A percentile compares a stretch with the other conserved stretches of the same genome.
These are phyloP conservation scores for Salix caprea DNA, from an alignment of 345 rosid genomes.

Conservation along the genomic window DNA sequence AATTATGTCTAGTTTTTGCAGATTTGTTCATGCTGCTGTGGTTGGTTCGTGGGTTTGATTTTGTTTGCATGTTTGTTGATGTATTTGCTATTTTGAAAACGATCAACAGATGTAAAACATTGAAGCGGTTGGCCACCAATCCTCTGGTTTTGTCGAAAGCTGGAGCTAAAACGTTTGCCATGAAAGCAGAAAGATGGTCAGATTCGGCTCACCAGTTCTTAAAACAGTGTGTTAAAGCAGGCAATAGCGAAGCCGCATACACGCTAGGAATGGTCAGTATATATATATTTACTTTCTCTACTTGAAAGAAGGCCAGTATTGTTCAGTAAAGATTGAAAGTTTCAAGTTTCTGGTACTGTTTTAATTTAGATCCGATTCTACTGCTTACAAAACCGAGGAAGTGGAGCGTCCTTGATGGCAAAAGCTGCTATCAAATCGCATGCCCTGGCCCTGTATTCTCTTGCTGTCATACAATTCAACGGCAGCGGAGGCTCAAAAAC, in stretches of 20 bases:
- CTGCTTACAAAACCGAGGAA: conserved; percentile 42
- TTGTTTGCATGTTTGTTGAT: background rate
- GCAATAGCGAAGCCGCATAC: conserved; percentile 52
- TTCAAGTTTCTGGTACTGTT: background rate
- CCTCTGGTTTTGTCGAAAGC: conserved; percentile 47
- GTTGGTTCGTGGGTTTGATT: background rate
- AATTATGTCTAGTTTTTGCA: background rate
- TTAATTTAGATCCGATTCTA: conserved; percentile 63
- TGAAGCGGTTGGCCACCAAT: conserved; percentile 33
- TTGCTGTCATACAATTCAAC: conserved; percentile 64
- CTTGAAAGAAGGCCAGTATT: background rate
- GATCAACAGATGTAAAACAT: conserved; percentile 43
- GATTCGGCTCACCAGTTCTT: conserved; percentile 54
- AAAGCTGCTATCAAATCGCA: conserved; percentile 62
- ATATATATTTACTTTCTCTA: background rate
- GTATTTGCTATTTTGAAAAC: background rate
- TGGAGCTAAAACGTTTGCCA: conserved; percentile 34
- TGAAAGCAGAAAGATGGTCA: conserved; percentile 51
- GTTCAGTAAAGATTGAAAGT: background rate
- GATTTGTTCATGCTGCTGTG: background rate
- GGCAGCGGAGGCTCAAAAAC: conserved; percentile 59
- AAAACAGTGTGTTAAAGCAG: conserved; percentile 47
- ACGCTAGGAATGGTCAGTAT: conserved; percentile 62
- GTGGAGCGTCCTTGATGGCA: conserved; percentile 60
- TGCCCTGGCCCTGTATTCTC: conserved; percentile 53